Conservation (phyloP, 176 grass and related monocot species). For the Carex kokanica region DNA sequence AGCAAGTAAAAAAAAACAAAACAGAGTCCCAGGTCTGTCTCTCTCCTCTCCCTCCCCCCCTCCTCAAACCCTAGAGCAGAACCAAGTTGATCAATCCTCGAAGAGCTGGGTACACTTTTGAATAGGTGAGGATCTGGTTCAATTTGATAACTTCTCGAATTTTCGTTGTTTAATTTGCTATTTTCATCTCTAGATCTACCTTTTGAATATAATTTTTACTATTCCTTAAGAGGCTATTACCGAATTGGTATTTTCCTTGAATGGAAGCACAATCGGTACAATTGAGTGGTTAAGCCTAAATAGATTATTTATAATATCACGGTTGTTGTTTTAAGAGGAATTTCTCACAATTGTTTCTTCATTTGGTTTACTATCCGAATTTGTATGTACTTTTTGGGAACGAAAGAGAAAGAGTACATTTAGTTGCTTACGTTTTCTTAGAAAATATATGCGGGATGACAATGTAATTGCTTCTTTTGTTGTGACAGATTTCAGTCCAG, state of each 20-base stretch:
- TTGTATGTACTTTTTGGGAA: not conserved
- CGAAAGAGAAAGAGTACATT: conserved; percentile 7
- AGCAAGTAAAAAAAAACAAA: conserved; percentile 26
- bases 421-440: not conserved
- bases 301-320: not conserved
- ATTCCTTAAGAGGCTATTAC: not conserved
- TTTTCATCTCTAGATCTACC: conserved; percentile 27
- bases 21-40: not conserved
- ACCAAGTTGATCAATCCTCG: conserved; percentile 22
- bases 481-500: not conserved
- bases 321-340: not conserved
- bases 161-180: conserved; percentile 14
- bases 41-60: not conserved
- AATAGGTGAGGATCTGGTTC: conserved; percentile 30
- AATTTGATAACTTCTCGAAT: not conserved
- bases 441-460: not conserved
- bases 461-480: not conserved
- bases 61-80: conserved; percentile 22
- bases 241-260: conserved; percentile 14
- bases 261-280: too few species aligned
- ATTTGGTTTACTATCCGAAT: not conserved
- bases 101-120: conserved; percentile 5
- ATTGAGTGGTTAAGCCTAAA: not conserved
- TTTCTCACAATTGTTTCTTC: not conserved
- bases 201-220: not conserved